Conservation (phyloP, 805 yeast species). For the Citeromyces matritensis region DNA sequence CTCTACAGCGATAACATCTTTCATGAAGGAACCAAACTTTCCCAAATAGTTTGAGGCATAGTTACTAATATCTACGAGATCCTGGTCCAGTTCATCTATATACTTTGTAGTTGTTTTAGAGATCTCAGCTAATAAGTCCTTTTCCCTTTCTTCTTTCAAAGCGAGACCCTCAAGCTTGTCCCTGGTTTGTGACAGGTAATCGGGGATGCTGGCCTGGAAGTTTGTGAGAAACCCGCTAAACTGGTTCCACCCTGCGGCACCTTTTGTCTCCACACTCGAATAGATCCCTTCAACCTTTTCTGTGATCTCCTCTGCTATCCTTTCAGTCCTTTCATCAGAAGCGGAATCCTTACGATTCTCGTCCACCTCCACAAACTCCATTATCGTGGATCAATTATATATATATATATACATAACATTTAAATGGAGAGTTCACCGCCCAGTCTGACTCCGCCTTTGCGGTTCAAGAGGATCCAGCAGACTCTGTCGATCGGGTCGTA, state of each 20-base stretch:
- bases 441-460: conserved; percentile 53
- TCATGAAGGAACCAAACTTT: conserved; percentile 36
- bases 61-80: conserved; percentile 60
- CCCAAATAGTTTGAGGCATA: conserved; percentile 46
- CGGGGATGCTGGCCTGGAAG: conserved; percentile 16
- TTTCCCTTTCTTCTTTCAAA: conserved; percentile 4
- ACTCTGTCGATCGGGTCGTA: conserved; percentile 72
- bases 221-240: conserved; percentile 18
- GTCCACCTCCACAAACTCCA: too few species aligned
- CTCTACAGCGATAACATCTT: conserved; percentile 17
- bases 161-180: conserved; percentile 10
- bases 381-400: too few species aligned
- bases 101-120: conserved; percentile 38
- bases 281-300: conserved; percentile 22
- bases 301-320: conserved; percentile 39
- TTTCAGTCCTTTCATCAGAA: conserved; percentile 32
- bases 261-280: conserved; percentile 23
- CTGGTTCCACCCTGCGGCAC: conserved; percentile 18
- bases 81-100: conserved; percentile 59
- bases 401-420: too few species aligned
- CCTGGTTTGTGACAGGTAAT: conserved; percentile 11
- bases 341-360: too few species aligned
- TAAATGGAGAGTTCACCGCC: conserved; percentile 2
- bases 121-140: conserved; percentile 6
- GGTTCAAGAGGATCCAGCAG: conserved; percentile 60